Evolutionary conservation across 2,329 filamentous ascomycete genomes (phyloP).

Genomic region (Ambrosiella cleistominuta): DNA sequence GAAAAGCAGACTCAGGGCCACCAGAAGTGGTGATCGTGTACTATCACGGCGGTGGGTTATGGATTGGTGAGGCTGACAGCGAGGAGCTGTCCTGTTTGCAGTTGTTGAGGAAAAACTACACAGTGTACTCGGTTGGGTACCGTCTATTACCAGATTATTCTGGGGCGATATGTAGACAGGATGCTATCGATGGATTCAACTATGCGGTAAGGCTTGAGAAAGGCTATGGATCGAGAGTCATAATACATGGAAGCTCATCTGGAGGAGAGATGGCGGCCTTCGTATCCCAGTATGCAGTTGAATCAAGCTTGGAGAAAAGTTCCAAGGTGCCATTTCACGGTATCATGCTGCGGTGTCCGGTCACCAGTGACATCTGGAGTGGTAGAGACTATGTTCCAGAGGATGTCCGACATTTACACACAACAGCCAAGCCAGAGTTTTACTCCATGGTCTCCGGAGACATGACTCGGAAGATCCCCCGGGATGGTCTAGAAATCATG

Average conservation of each 20-base stretch:
- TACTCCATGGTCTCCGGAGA: conserved; percentile 20
- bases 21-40: conserved; percentile 23
- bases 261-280: conserved; percentile 31
- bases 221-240: conserved; percentile 10
- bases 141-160: conserved; percentile 25
- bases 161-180: conserved; percentile 24
- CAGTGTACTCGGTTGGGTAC: conserved; percentile 30
- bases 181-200: conserved; percentile 24
- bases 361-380: conserved; percentile 28
- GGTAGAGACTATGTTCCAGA: conserved; percentile 22
- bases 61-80: conserved; percentile 30
- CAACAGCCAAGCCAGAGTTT: conserved; percentile 23
- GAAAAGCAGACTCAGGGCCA: conserved; percentile 10
- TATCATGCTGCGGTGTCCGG: conserved; percentile 29
- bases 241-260: conserved; percentile 29
- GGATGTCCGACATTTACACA: conserved; percentile 22
- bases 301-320: conserved; percentile 16
- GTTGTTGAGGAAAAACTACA: conserved; percentile 17
- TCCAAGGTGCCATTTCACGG: conserved; percentile 16
- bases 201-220: conserved; percentile 11
- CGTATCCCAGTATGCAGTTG: conserved; percentile 21
- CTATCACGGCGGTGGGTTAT: conserved; percentile 31
- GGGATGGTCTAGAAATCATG: conserved; percentile 25
- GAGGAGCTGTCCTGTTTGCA: conserved; percentile 31
- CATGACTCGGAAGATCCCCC: conserved; percentile 20